Evolutionary conservation across 371 early-diverging fungal species (phyloP).

Genomic region (Mortierella polycephala): DNA sequence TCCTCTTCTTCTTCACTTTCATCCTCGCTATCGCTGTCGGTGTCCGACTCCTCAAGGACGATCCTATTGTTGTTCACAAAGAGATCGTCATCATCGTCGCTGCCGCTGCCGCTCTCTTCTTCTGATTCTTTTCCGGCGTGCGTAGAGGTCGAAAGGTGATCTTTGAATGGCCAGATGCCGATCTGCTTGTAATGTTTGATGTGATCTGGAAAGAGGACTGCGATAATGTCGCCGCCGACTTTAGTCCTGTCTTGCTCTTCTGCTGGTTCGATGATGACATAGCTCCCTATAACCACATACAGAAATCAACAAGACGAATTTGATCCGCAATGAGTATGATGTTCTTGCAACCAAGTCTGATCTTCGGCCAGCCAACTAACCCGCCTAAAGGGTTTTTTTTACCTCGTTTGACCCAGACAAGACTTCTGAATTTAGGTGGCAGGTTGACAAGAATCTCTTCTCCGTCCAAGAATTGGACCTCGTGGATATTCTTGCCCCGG

Average conservation of each 20-base stretch:
- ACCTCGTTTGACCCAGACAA: constrained; percentile 90
- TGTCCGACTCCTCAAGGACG: constrained; percentile 48
- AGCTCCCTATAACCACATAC: constrained; percentile 60
- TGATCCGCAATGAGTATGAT: background rate
- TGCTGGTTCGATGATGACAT: constrained; percentile 75
- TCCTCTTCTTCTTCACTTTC: constrained; percentile 23
- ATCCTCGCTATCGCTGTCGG: constrained; percentile 38
- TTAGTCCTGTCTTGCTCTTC: constrained; percentile 68
- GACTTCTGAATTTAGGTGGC: constrained; percentile 82
- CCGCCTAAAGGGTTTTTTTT: background rate
- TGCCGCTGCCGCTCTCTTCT: constrained; percentile 55
- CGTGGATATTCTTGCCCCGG: constrained; percentile 81
- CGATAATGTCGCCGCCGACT: constrained; percentile 81
- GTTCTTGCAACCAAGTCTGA: too few relatives aligned
- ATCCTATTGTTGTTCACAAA: constrained; percentile 76
- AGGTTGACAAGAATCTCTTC: constrained; percentile 70
- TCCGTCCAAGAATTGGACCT: constrained; percentile 70
- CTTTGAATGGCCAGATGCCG: constrained; percentile 72
- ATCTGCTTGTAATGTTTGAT: constrained; percentile 75
- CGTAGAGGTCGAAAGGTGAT: constrained; percentile 6
- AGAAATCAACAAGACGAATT: background rate
- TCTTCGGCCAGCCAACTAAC: too few relatives aligned
- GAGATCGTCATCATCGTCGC: constrained; percentile 66
- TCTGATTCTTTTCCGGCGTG: constrained; percentile 21
- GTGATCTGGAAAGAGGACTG: constrained; percentile 80